phyloP scores from a whole-genome alignment of 345 rosid genomes.

The Pseudoturritis turrita region DNA sequence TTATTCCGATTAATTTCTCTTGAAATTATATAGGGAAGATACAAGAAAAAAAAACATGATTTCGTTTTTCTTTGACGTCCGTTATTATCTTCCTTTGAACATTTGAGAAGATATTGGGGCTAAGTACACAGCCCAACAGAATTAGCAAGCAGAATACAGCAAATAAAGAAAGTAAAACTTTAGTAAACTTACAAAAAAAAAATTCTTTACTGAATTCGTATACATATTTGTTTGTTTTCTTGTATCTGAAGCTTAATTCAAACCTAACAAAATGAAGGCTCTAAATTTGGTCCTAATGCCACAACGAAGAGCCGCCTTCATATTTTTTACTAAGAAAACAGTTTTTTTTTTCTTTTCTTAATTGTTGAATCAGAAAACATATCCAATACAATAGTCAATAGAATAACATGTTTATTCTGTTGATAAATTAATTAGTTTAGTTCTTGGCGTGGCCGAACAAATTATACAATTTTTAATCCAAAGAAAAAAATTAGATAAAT shows the following conservation, averaged over 20 bases:
- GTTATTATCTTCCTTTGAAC: background rate
- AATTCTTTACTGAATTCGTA: background rate
- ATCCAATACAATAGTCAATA: conserved; percentile 1
- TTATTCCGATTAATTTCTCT: no score
- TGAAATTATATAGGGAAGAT: no score
- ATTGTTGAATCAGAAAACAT: background rate
- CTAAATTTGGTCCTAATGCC: conserved; percentile 16
- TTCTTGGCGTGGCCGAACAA: conserved; percentile 1
- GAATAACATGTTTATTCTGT: conserved; percentile 1
- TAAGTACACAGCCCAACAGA: background rate
- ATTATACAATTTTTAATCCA: background rate
- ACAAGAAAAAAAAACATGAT: no score
- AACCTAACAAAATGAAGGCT: background rate
- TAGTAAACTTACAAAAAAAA: background rate
- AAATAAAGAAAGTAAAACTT: no score
- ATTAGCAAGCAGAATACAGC: background rate
- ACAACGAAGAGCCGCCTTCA: conserved; percentile 19
- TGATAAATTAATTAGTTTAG: background rate
- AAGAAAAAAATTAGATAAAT: background rate
- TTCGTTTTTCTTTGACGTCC: no score
- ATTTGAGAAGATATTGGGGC: conserved; percentile 1
- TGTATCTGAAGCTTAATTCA: background rate
- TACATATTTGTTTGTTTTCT: background rate
- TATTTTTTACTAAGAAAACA: background rate
- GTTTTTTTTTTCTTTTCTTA: background rate